Conservation (phyloP, 78 protist genomes). For the Emiliania huxleyi region DNA sequence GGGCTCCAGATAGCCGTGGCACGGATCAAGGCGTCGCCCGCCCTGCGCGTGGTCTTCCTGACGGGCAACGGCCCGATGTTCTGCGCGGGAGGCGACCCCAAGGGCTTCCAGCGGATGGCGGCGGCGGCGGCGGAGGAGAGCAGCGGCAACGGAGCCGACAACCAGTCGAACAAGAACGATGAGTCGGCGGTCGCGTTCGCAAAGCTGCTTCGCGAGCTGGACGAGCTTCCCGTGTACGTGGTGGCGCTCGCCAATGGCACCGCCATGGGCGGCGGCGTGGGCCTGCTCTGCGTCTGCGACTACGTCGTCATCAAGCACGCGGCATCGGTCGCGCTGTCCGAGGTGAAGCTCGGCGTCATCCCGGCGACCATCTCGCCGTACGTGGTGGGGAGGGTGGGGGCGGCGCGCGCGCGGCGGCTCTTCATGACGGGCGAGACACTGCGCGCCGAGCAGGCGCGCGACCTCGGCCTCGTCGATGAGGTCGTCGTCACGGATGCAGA, state of each 20-base stretch:
- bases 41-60: neutral
- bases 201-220: neutral
- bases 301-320: neutral
- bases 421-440: neutral
- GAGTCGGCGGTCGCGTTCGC: neutral
- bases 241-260: neutral
- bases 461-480: neutral
- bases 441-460: neutral
- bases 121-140: neutral
- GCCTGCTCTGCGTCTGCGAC: neutral
- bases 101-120: neutral
- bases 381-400: neutral
- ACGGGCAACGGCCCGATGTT: neutral
- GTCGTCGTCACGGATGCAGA: neutral
- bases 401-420: neutral
- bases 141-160: no score
- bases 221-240: neutral
- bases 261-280: neutral
- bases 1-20: no score
- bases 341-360: neutral
- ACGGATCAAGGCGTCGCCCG: no score
- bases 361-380: neutral
- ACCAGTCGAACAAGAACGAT: no score
- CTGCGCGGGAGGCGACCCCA: neutral
- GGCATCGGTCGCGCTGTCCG: neutral